Conservation (phyloP, 768 basidiomycete species). For the Termitomyces sp. region DNA sequence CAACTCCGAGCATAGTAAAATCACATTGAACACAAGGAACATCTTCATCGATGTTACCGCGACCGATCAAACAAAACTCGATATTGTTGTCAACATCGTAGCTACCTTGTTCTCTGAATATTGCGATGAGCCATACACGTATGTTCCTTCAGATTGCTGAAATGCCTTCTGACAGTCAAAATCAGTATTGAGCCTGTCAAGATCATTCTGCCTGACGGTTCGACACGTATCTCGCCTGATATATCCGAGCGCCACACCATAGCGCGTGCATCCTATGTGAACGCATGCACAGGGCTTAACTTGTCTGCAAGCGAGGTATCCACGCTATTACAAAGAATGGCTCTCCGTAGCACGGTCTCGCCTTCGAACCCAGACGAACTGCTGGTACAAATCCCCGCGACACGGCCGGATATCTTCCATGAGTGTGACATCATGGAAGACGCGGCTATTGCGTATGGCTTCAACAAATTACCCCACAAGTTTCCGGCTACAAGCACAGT, state of each 20-base stretch:
- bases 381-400: constrained; percentile 77
- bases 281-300: constrained; percentile 87
- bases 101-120: constrained; percentile 99
- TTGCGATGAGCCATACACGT: constrained; percentile 89
- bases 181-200: constrained; percentile 89
- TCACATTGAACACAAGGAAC: constrained; percentile 88
- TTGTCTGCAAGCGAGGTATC: constrained; percentile 63
- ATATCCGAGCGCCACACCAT: constrained; percentile 64
- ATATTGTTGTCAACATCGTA: constrained; percentile 93
- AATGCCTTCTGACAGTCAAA: constrained; percentile 1
- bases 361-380: constrained; percentile 59
- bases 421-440: constrained; percentile 99
- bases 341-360: constrained; percentile 53
- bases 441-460: constrained; percentile 95
- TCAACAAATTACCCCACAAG: constrained; percentile 89
- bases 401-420: constrained; percentile 96
- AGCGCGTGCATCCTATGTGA: constrained; percentile 87
- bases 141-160: constrained; percentile 22
- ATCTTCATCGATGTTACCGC: constrained; percentile 97
- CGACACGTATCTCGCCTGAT: constrained; percentile 72
- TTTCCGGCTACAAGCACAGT: constrained; percentile 95
- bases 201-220: constrained; percentile 74
- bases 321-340: constrained; percentile 79
- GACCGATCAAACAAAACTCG: constrained; percentile 93
- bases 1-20: constrained; percentile 97